Base-by-base conservation (phyloP, 75 land plant genomes). In the Pinus taeda region DNA sequence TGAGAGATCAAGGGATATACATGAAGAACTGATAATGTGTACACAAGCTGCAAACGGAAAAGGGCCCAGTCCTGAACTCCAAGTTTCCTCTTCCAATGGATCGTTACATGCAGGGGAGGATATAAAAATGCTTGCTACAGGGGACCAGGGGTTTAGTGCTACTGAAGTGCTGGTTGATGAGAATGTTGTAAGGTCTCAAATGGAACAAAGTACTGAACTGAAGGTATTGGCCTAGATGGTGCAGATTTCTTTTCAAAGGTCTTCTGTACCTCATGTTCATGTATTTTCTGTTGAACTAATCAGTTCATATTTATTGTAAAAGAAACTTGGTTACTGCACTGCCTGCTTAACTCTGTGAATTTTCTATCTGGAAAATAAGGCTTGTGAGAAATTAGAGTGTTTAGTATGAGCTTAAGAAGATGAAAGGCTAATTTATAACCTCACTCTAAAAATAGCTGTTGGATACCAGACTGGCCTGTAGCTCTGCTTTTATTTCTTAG, bases 131-230 rank as follows among this genome's bases (percentile, higher is more conserved):
- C 49, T 79, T 59, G 62, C 60, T 75, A 17, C 45, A 17, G 60
- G 60, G 37, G 79, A 59, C 37, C 53, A 76, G 30, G 77, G 24
- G 39, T 57, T 75, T 21, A 53, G 36, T 42, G 61, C 12, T 9
- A 26, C 18, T 78, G 81, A 77, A 20, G 82, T 66, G 77, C 79
- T 80, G 15, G 57, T 80, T 57, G 66, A 80, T 76, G 82, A 80
- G 79, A 72, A 80, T 33, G 22, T 80, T 64, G 60, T 80, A 21
- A 77, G 82, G 24, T 76, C 72, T 66, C 81, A 78, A n/a, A 37
- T 80, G 37, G 78, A 80, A 11, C 45, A 79, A 78, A 69, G 53
- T 69, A 42, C 21, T 9, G 55, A 69, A 13, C 1, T 42, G 24
- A 37, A 69, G 72, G 72, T 69, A 69, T 69, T 69, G 49, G 14